Evolutionary conservation across 2,329 filamentous ascomycete genomes (phyloP), one percentile per base, ranked within the genome.

Genomic region (Penicillium sp.): DNA sequence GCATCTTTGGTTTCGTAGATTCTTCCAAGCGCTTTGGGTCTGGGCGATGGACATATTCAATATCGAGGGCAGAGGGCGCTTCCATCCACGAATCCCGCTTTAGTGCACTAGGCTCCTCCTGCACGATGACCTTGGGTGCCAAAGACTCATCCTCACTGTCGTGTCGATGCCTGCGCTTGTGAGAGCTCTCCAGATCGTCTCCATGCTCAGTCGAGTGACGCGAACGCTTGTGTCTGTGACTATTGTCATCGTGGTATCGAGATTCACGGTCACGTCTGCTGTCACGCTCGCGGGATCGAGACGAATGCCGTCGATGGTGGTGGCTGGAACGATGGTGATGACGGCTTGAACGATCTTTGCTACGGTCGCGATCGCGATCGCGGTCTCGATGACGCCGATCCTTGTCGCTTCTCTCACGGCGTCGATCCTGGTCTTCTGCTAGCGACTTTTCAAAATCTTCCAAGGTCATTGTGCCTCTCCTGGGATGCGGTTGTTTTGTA

Each of bases 11-110:
- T 54, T 74, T 76, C 5, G 76, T 69, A 8, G 71, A 73, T 52
- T 78, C 79, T 65, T 78, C 84, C 57, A 78, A 80, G 39, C 77
- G 74, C 61, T 86, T 86, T 80, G 61, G 85, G 82, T 71, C 90
- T 85, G 53, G 92, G 83, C 77, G 74, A 38, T 80, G 77, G 25
- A 81, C 71, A 73, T 96, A 96, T 71, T 98, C 93, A 58, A 98
- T 82, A 55, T 93, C 89, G 38, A 96, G 78, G 0, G 89, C 87
- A 0, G 90, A 91, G 0, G 94, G 92, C 0, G 89, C 89, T 60
- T 92, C 89, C 95, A 99, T 99, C 93, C 96, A 99, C 0, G 90
- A 86, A 75, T 98, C 95, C 63, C 96, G 86, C 66, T 88, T 84
- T 35, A 88, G 69, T 1, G 76, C 69, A 22, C 76, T 66, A 15